Evolutionary conservation across 306 rosid species (phyloP), one percentile per base, ranked within the genome.

Genomic region (Lathyrus sativus): DNA sequence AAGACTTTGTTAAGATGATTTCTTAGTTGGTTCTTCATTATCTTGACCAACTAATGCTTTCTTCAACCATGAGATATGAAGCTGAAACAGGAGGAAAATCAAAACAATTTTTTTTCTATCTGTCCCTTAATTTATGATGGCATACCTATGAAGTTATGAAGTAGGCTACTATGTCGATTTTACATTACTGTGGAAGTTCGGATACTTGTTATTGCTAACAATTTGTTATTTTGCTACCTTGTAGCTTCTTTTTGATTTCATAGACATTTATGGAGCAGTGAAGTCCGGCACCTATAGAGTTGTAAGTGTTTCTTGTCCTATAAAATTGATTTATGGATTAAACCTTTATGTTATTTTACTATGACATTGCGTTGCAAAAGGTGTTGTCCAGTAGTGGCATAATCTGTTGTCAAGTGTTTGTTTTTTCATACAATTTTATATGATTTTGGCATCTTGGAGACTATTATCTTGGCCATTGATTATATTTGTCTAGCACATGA

Each of bases 181-280:
- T 74, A 42, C 63, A 33, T 45, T 61, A 44, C 33, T 24, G 41
- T 37, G 24, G 45, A 29, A 49, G 12, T 65, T 65, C 11, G 31
- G 5, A 12, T 48, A 44, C 49, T 17, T 46, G 17, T 73, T 11
- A 24, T 13, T 46, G 68, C 80, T 74, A 51, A 75, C 80, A 65
- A 72, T 77, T 77, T 10, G 9, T 41, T 37, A 11, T 57, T 68
- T 51, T 78, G 26, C 49, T 64, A 15, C 63, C 51, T 61, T 81
- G 67, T 61, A 92, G 95, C 66, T 81, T 74, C 81, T 92, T 63
- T 92, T 89, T 59, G 77, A 89, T 80, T 87, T 92, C 82, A 65
- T 92, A 65, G 89, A 87, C 72, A 62, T 46, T 5, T 35, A 48
- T 68, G 73, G 84, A 77, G 79, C 61, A 76, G 72, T 83, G 83